phyloP scores from a whole-genome alignment of 2,329 filamentous ascomycete species.

The Camillea tinctor region DNA sequence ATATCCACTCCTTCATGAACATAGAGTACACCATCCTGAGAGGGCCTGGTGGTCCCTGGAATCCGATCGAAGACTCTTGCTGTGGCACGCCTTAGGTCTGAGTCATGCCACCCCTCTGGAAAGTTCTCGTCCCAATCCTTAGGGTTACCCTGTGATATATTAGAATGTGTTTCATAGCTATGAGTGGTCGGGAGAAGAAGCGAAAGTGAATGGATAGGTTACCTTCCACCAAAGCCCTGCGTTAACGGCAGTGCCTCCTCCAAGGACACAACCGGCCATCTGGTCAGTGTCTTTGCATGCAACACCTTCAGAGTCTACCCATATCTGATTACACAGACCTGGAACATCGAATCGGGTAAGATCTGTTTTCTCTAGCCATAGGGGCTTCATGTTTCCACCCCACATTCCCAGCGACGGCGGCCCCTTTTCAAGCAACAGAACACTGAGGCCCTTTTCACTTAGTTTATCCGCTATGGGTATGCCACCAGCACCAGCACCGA shows the following conservation, averaged over 20 bases:
- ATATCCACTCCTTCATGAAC: slow-evolving; percentile 63
- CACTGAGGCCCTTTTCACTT: slow-evolving; percentile 62
- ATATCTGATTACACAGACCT: slow-evolving; percentile 70
- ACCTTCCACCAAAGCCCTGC: slow-evolving; percentile 67
- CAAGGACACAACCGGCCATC: slow-evolving; percentile 72
- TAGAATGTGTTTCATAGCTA: neutral
- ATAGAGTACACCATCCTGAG: slow-evolving; percentile 64
- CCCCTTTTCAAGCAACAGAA: slow-evolving; percentile 62
- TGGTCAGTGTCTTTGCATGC: slow-evolving; percentile 68
- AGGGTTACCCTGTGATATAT: slow-evolving; percentile 49
- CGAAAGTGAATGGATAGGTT: slow-evolving; percentile 1
- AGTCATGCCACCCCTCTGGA: slow-evolving; percentile 67
- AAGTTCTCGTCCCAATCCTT: slow-evolving; percentile 73
- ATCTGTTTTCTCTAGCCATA: slow-evolving; percentile 53
- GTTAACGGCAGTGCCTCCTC: slow-evolving; percentile 66
- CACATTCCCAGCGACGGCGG: slow-evolving; percentile 62
- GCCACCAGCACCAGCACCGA: slow-evolving; percentile 60
- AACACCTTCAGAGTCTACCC: slow-evolving; percentile 61
- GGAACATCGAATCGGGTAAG: slow-evolving; percentile 71
- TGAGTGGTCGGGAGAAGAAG: neutral
- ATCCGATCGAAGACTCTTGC: slow-evolving; percentile 64
- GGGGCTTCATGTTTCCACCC: slow-evolving; percentile 59
- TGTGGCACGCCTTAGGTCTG: slow-evolving; percentile 59
- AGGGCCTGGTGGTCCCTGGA: slow-evolving; percentile 65
- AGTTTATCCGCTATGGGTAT: slow-evolving; percentile 60